Evolutionary conservation across 2,329 filamentous ascomycete genomes (phyloP).

Genomic region (Colletotrichum karsti): DNA sequence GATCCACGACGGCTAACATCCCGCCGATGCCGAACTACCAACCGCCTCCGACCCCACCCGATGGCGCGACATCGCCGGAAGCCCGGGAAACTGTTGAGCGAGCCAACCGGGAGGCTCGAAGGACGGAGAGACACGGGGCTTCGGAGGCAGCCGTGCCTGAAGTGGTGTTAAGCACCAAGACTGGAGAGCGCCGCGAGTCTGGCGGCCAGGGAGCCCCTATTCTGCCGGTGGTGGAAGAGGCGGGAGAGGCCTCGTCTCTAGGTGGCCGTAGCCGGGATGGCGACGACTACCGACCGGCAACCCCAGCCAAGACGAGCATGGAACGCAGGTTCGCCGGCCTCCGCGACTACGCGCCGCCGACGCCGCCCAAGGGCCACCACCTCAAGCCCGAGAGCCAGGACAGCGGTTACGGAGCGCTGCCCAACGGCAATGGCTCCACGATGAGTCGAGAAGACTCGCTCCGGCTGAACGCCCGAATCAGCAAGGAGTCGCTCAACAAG

Average conservation of each 20-base stretch:
- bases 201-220: conserved; percentile 59
- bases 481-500: conserved; percentile 68
- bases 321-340: conserved; percentile 33
- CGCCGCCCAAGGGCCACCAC: conserved; percentile 53
- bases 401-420: conserved; percentile 51
- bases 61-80: conserved; percentile 44
- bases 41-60: conserved; percentile 51
- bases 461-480: conserved; percentile 48
- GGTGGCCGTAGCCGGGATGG: conserved; percentile 66
- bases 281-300: conserved; percentile 46
- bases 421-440: conserved; percentile 39
- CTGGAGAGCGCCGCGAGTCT: conserved; percentile 61
- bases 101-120: conserved; percentile 47
- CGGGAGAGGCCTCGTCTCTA: conserved; percentile 77
- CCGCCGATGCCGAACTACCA: conserved; percentile 57
- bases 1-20: conserved; percentile 36
- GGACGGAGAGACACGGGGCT: conserved; percentile 41
- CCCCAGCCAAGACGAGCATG: conserved; percentile 50
- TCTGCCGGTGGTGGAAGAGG: conserved; percentile 89
- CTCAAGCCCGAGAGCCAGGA: conserved; percentile 57
- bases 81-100: conserved; percentile 49
- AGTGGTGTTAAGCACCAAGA: conserved; percentile 58
- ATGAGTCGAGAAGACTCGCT: conserved; percentile 39
- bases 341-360: conserved; percentile 48
- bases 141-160: conserved; percentile 66